These are phyloP conservation scores for Stropharia rugosoannulata DNA, from an alignment of 768 basidiomycete species.

Conservation along the genomic window DNA sequence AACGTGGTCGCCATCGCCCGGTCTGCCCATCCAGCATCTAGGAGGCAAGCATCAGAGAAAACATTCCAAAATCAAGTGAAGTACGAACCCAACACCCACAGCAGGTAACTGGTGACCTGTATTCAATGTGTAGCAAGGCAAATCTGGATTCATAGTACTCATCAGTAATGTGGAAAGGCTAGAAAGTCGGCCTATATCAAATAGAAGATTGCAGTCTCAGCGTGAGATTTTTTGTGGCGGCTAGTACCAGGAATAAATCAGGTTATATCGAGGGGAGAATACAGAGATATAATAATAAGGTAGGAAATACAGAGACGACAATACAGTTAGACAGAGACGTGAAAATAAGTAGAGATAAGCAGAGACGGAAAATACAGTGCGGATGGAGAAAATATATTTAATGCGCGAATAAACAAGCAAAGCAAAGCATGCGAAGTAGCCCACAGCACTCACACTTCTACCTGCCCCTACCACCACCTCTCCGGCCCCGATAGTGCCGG, in stretches of 20 bases:
- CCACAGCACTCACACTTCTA: background rate
- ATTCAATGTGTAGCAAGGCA: no score
- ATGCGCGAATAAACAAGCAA: background rate
- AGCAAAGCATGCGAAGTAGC: background rate
- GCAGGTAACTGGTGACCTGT: no score
- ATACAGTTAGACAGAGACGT: background rate
- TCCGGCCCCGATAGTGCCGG: background rate
- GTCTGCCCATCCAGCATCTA: constrained; percentile 3
- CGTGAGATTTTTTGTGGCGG: no score
- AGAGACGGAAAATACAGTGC: background rate
- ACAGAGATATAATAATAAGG: background rate
- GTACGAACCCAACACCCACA: no score
- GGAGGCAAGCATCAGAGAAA: background rate
- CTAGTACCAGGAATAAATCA: no score
- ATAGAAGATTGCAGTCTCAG: no score
- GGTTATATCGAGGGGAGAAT: no score
- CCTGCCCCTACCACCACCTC: background rate
- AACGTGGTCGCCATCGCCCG: constrained; percentile 2
- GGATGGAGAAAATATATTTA: background rate
- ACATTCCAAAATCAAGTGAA: no score
- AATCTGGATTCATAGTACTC: no score
- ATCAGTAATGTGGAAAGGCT: no score
- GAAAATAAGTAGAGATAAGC: background rate
- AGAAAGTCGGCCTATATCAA: no score
- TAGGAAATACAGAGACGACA: background rate